Evolutionary conservation across 1,139 yeast species (phyloP), one percentile per base, ranked within the genome.

Genomic region (Chernovozyma sophiae-reginae): DNA sequence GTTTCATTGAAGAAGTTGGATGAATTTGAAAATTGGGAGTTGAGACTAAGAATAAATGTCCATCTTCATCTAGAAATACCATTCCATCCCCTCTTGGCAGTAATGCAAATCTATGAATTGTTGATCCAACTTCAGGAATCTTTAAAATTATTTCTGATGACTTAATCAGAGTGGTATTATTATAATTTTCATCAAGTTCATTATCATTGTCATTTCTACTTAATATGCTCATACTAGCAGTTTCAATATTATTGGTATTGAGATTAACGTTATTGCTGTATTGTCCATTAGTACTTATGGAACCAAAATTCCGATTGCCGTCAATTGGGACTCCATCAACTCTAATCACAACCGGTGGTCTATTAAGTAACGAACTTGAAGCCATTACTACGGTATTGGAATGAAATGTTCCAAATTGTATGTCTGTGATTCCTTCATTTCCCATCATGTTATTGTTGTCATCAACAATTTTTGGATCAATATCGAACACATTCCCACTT

Each of bases 31-130:
- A 66, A 43, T 72, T 74, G 0, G 90, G 85, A 1, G 85, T 74
- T 11, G 81, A 70, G 55, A 86, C 77, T 35, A 89, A 68, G 48
- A 75, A 86, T 0, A 87, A 79, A 3, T 77, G 66, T 0, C 97
- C 97, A 38, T 79, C 80, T 44, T 85, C 77, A 53, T 84, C 92
- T 25, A 87, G 60, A 47, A 85, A 82, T 1, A 90, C 95, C 24
- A 87, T 70, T 0, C 95, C 83, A 54, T 87, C 95, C 15, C 92
- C 90, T 17, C 96, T 67, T 1, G 97, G 96, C 11, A 95, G 85
- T 1, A 86, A 69, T 6, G 83, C 81, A 36, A 83, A 75, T 35
- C 72, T 68, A 56, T 89, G 95, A 38, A 87, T 83, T 7, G 77
- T 67, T 1, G 86, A 76, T 0, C 97, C 97, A n/a, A 87, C 75